These are phyloP conservation scores for Eucalyptus victrix DNA, from an alignment of 345 rosid genomes.

Conservation along the genomic window DNA sequence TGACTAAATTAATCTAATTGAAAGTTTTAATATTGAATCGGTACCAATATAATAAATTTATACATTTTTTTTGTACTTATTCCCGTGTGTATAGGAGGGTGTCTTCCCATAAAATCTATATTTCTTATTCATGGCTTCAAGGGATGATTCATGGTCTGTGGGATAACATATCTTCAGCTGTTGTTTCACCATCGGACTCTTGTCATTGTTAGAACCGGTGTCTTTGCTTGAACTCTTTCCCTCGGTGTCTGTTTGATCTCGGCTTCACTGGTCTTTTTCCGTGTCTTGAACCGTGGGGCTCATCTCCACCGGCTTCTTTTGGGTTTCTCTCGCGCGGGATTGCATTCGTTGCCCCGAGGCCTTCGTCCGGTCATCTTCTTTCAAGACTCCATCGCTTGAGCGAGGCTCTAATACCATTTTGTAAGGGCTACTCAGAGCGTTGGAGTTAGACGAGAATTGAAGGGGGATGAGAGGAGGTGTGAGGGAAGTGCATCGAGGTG, in stretches of 20 bases:
- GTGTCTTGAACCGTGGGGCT: neutral
- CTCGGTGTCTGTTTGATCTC: neutral
- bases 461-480: neutral
- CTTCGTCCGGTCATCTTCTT: neutral
- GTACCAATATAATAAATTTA: no score
- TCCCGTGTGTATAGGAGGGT: neutral
- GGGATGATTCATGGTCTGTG: neutral
- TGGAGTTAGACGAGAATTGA: neutral
- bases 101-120: neutral
- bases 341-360: neutral
- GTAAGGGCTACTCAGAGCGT: neutral
- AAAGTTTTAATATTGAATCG: no score
- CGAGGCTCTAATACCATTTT: neutral
- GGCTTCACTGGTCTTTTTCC: neutral
- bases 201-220: neutral
- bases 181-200: neutral
- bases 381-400: accelerated
- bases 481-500: neutral
- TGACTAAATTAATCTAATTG: no score
- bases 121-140: neutral
- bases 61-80: neutral
- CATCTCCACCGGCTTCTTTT: neutral
- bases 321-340: neutral
- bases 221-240: neutral
- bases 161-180: neutral